Evolutionary conservation across 1,284 basidiomycete species (phyloP), one percentile per base, ranked within the genome.

Genomic region (Coniferiporia weirii): DNA sequence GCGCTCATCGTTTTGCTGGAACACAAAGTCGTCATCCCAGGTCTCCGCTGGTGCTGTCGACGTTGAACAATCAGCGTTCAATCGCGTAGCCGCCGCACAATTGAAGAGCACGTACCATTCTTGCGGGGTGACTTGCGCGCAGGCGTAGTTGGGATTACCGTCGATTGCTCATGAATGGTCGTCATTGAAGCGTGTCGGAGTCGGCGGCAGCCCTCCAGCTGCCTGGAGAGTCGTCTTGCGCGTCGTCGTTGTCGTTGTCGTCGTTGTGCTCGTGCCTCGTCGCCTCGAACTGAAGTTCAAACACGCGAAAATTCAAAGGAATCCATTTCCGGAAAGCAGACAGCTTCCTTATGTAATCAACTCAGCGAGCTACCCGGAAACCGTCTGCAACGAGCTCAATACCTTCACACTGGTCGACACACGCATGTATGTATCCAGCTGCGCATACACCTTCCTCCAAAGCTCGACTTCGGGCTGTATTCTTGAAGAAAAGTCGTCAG

Each of bases 11-110:
- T 49, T 32, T 35, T 60, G 49, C 27, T 65, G 63, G 36, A 70
- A 68, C 17, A 67, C 66, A 59, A 70, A 70, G 48, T 70, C 67
- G 40, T 71, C 69, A 58, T 71, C 70, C 68, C 69, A 70, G 48
- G 52, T 68, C 60, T 71, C 70, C 32, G 65, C 53, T 12, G 63
- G 59, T 17, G 35, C 53, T 61, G 52, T 54, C n/a, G 19, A 19
- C 19, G 15, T 10, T 40, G 15, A 40, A 46, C 3, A n/a, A 46
- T 17, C 17, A 46, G 44, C 4, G 15, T 17, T 46, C 17, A 46
- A 20, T 17, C 12, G 19, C 17, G 17, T 20, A n/a, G 19, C 2
- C 17, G 3, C 44, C 3, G 38, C 15, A 15, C 15, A 40, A 12
- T 40, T 15, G 9, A 15, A 3, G 38, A 15, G 38, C 8, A 46